Percentiles rank a stretch among this genome's conserved stretches.
These are phyloP conservation scores for Taiozyma sp. DNA, from an alignment of 1,139 yeast species.

Conservation along the genomic window DNA sequence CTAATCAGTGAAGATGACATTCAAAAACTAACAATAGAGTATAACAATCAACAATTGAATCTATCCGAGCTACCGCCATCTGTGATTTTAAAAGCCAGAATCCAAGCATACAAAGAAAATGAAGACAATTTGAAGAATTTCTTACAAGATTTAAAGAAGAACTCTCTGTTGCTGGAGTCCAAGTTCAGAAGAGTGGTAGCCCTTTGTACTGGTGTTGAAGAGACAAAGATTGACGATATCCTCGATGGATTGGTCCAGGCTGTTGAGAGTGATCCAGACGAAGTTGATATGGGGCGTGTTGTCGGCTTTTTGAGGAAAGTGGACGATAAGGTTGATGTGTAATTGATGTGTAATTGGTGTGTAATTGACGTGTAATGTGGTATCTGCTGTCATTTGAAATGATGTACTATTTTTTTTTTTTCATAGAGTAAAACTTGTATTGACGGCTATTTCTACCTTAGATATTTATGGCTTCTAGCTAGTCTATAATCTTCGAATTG, in stretches of 20 bases:
- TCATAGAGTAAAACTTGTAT: background rate
- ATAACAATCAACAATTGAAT: constrained; percentile 12
- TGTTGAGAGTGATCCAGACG: constrained; percentile 79
- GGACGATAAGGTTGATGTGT: constrained; percentile 23
- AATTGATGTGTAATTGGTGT: constrained; percentile 2
- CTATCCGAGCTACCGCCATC: constrained; percentile 50
- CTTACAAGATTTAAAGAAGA: constrained; percentile 41
- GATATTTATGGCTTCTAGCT: no score
- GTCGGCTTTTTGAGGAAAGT: constrained; percentile 43
- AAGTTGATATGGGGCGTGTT: constrained; percentile 51
- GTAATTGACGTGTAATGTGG: constrained; percentile 7
- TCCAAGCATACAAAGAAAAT: constrained; percentile 70
- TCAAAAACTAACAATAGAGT: constrained; percentile 6
- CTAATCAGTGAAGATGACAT: constrained; percentile 5
- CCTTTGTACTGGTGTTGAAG: constrained; percentile 83
- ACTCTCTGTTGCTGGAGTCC: constrained; percentile 64
- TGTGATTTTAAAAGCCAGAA: constrained; percentile 65
- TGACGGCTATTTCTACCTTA: no score
- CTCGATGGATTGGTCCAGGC: constrained; percentile 86
- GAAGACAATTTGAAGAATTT: constrained; percentile 51
- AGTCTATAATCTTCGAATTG: no score
- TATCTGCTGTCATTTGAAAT: background rate
- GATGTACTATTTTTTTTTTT: background rate
- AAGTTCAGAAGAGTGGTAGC: constrained; percentile 89
- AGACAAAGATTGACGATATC: constrained; percentile 72